Evolutionary conservation across 148 eudicot species (phyloP).

Genomic region (Limonium bicolor): DNA sequence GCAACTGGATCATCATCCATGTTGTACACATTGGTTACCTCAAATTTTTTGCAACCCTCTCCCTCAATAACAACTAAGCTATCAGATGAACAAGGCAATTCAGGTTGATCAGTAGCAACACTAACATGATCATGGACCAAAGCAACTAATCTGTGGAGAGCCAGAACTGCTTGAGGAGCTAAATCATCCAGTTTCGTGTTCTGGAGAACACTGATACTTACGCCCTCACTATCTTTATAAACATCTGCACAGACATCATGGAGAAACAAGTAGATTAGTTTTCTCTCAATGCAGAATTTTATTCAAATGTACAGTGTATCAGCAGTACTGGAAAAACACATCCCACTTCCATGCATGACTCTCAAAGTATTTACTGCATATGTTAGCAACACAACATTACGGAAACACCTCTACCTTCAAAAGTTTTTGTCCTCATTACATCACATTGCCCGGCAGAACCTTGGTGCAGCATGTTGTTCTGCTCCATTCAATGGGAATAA

Average conservation of each 20-base stretch:
- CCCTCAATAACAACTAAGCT: conserved; percentile 22
- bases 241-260: too few species aligned
- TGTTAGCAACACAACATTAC: too few species aligned
- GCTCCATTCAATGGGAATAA: conserved; percentile 31
- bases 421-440: too few species aligned
- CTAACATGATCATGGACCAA: conserved; percentile 59
- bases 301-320: too few species aligned
- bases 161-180: conserved; percentile 33
- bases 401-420: too few species aligned
- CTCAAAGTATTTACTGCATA: too few species aligned
- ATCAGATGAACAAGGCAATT: conserved; percentile 15
- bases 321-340: too few species aligned
- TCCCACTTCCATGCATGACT: too few species aligned
- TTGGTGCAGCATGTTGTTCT: conserved; percentile 49
- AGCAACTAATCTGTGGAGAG: conserved; percentile 61
- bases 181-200: conserved; percentile 40
- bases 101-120: conserved; percentile 18
- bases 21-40: conserved; percentile 12
- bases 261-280: too few species aligned
- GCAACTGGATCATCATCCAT: conserved; percentile 75
- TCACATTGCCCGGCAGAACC: conserved; percentile 10
- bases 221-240: too few species aligned
- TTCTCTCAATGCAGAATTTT: too few species aligned
- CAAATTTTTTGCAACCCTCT: conserved; percentile 10
- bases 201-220: too few species aligned